Conservation (phyloP, 768 basidiomycete genomes). For the Hericium coralloides region DNA sequence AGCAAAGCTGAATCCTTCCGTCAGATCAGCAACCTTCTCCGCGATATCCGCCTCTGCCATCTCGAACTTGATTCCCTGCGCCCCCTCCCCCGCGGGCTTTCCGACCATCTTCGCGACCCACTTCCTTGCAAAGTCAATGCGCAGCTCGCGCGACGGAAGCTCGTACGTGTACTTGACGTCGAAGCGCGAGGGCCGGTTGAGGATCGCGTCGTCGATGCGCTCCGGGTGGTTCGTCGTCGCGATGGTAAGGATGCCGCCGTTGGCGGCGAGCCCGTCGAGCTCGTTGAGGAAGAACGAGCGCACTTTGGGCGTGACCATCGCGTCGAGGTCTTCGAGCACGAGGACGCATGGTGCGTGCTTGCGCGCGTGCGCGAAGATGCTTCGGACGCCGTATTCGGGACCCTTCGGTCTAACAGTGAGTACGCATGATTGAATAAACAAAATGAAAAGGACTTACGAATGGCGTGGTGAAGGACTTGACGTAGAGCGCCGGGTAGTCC, state of each 20-base stretch:
- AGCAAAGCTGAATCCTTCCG: conserved; percentile 33
- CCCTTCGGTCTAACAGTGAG: conserved; percentile 4
- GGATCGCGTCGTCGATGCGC: conserved; percentile 31
- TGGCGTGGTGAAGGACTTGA: conserved; percentile 28
- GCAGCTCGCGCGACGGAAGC: conserved; percentile 23
- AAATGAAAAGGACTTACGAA: conserved; percentile 15
- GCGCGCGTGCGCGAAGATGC: conserved; percentile 29
- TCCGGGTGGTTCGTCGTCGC: conserved; percentile 27
- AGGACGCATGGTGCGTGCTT: conserved; percentile 23
- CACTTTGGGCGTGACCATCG: conserved; percentile 28
- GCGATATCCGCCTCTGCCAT: conserved; percentile 18
- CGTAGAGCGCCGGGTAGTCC: conserved; percentile 27
- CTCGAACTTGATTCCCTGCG: conserved; percentile 22
- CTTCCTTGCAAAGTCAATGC: conserved; percentile 21
- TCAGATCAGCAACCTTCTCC: conserved; percentile 27
- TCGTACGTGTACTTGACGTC: conserved; percentile 35
- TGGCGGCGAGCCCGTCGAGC: conserved; percentile 23
- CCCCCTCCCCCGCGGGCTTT: neutral
- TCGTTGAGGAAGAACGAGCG: conserved; percentile 36
- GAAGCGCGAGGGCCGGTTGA: conserved; percentile 33
- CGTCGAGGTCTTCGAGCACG: conserved; percentile 34
- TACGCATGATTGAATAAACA: too few relatives aligned
- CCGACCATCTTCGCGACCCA: neutral
- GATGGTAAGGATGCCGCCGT: conserved; percentile 28
- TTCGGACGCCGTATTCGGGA: conserved; percentile 21